These are phyloP conservation scores for Jaltomata sinuosa DNA, from an alignment of 257 asterid genomes.

Conservation along the genomic window DNA sequence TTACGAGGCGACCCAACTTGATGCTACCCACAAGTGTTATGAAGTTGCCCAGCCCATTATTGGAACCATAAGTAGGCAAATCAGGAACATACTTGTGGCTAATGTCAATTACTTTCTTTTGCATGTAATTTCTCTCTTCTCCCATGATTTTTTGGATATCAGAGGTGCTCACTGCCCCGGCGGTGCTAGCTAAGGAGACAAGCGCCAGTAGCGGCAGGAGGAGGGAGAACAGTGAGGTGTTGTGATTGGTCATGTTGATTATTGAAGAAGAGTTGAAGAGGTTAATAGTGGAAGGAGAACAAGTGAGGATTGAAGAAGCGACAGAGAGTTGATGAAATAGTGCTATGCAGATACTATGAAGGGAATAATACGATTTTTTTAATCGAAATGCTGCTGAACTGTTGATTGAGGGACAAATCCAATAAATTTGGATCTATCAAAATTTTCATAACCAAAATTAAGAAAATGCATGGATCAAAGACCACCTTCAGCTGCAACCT, in stretches of 20 bases:
- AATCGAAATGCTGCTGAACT: too few relatives aligned
- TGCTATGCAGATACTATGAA: neutral
- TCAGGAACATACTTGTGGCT: neutral
- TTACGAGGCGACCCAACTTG: neutral
- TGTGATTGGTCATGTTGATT: neutral
- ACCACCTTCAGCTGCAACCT: too few relatives aligned
- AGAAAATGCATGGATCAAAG: too few relatives aligned
- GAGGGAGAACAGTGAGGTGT: neutral
- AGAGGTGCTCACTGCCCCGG: neutral
- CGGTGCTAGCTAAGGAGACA: neutral
- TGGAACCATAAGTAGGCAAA: neutral
- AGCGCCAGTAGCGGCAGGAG: neutral
- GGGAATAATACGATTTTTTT: too few relatives aligned
- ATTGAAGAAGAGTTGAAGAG: neutral
- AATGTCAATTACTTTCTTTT: neutral
- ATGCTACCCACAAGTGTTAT: neutral
- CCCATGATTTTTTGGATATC: neutral
- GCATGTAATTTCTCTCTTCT: neutral
- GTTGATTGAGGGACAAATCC: too few relatives aligned
- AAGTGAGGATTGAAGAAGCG: too few relatives aligned
- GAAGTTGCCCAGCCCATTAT: neutral
- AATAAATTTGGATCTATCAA: too few relatives aligned
- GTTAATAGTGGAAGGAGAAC: too few relatives aligned
- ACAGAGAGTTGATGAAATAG: neutral
- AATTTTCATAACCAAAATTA: too few relatives aligned